Conservation (phyloP, 2,329 filamentous ascomycete genomes). For the Akanthomyces lecanii region DNA sequence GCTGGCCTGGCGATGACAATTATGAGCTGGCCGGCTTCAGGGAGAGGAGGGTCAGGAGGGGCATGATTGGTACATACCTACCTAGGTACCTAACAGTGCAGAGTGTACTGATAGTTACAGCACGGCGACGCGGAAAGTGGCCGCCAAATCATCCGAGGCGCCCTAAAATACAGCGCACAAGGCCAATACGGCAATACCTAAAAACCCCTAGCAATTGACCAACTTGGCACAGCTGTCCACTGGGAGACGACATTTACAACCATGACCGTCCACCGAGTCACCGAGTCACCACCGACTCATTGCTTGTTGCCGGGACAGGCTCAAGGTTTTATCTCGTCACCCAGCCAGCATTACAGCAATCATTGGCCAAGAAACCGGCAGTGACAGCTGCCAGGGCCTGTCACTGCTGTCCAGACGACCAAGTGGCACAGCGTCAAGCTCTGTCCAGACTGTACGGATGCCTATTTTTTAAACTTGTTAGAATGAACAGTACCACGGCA, state of each 20-base stretch:
- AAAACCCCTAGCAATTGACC: too few relatives aligned
- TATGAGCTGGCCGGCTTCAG: too few relatives aligned
- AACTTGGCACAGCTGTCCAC: not conserved
- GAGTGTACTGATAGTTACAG: too few relatives aligned
- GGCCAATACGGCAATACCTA: too few relatives aligned
- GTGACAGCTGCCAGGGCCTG: not conserved
- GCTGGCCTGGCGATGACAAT: too few relatives aligned
- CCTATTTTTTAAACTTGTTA: not conserved
- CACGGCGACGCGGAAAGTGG: not conserved
- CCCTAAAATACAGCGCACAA: not conserved
- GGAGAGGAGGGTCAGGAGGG: too few relatives aligned
- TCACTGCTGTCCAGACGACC: constrained; percentile 12
- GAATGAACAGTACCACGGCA: not conserved
- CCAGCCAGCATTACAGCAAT: too few relatives aligned
- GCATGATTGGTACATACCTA: too few relatives aligned
- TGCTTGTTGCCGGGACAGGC: not conserved
- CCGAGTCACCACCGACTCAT: not conserved
- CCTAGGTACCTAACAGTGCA: too few relatives aligned
- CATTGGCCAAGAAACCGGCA: not conserved
- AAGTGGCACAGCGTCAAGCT: not conserved
- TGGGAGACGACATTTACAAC: too few relatives aligned
- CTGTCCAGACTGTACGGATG: too few relatives aligned
- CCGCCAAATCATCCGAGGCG: not conserved
- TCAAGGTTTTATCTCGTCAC: not conserved
- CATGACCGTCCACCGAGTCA: not conserved